phyloP scores from a whole-genome alignment of 768 basidiomycete genomes.

The Hypholoma sublateritium region DNA sequence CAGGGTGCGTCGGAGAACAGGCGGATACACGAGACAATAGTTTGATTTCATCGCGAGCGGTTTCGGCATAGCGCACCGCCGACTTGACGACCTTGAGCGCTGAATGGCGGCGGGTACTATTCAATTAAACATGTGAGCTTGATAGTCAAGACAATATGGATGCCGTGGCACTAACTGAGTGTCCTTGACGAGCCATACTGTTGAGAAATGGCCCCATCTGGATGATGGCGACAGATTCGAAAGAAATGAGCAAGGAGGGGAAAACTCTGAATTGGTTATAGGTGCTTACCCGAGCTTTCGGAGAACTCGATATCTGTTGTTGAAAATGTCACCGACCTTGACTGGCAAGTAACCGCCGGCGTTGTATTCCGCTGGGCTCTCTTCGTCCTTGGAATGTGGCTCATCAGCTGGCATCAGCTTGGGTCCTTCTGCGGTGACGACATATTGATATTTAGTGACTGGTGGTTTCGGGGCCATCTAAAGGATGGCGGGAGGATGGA shows the following conservation, averaged over 20 bases:
- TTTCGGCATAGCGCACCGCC: slow-evolving; percentile 92
- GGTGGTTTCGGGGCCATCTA: slow-evolving; percentile 68
- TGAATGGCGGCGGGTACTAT: slow-evolving; percentile 72
- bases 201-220: slow-evolving; percentile 95
- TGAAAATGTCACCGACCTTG: slow-evolving; percentile 82
- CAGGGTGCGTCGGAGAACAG: slow-evolving; percentile 73
- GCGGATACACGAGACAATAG: slow-evolving; percentile 75
- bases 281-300: slow-evolving; percentile 80
- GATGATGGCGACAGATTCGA: slow-evolving; percentile 19
- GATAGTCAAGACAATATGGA: not conserved
- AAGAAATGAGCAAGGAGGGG: slow-evolving; percentile 23
- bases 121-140: slow-evolving; percentile 10
- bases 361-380: slow-evolving; percentile 83
- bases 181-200: slow-evolving; percentile 90
- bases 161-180: slow-evolving; percentile 50
- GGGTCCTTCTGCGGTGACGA: slow-evolving; percentile 62
- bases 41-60: slow-evolving; percentile 95
- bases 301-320: slow-evolving; percentile 81
- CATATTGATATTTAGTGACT: slow-evolving; percentile 75
- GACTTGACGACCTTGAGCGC: slow-evolving; percentile 96
- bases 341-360: slow-evolving; percentile 79
- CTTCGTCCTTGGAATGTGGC: slow-evolving; percentile 70
- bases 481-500: slow-evolving; percentile 15
- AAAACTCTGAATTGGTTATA: slow-evolving; percentile 5
- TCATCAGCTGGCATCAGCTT: slow-evolving; percentile 74